Base-by-base conservation (phyloP, 257 asterid species). In the Solanum acaule region DNA sequence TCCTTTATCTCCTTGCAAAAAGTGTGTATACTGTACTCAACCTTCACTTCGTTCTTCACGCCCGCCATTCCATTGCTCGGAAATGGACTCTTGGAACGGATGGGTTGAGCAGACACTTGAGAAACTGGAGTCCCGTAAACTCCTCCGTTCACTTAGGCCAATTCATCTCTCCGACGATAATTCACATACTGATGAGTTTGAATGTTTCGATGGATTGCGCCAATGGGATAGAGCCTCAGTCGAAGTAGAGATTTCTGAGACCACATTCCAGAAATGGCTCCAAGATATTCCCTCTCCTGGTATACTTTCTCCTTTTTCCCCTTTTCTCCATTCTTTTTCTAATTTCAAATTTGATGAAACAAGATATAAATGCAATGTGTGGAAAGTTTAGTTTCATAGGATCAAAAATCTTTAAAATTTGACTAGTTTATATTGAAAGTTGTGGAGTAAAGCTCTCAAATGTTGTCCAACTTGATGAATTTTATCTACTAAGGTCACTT, bases 221-320 rank as follows among this genome's bases (percentile, higher is more conserved):
- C 83, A 91, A 84, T 96, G 96, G 96, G 99, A 97, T 73, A 94
- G 99, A 91, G 96, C 93, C 70, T 93, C 98, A 6, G 98, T 97
- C 4, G 96, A 96, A 90, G 94, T 92, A 23, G 91, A 86, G 68
- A 93, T 97, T 83, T 93, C 96, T 11, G 98, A 96, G 76, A 33
- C 93, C 89, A 97, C 99, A 16, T 95, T 94, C 87, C 94, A 90
- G 38, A 97, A 93, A 90, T 97, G 99, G 99, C 90, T 97, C 4
- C 93, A 85, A 79, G 95, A 96, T 87, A 89, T 94, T 61, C 96
- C 98, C 87, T 96, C 98, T 89, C 93, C 97, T 31, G 99, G 99
- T 96, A 35, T 14, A 42, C 2, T 10, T 18, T 37, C 29, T 14
- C 29, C 16, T 31, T 83, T 77, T 35, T 35, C 20, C 33, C 73